Evolutionary conservation across 129 eudicot genomes (phyloP), one percentile per base, ranked within the genome.

Genomic region (Arctium lappa): DNA sequence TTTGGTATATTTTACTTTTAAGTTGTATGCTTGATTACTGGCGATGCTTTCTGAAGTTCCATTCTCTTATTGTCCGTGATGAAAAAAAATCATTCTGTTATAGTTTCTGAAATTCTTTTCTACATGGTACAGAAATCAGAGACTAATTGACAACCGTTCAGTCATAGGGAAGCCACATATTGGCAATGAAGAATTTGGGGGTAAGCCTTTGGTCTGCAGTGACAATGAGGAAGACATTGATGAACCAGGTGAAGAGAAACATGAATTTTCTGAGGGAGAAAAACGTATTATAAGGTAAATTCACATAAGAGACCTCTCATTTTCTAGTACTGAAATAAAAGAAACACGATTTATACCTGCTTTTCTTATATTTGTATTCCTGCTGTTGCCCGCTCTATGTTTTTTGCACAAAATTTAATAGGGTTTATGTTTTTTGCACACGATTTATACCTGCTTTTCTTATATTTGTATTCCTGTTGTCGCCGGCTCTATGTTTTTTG

Each of bases 121-220:
- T 42, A 63, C 86, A 69, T 37, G 76, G 37, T 83, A 80, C 91
- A 94, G 96, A 77, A 92, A 92, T 83, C 94, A 87, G 89, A 88
- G 89, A 86, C 91, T 88, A 97, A 88, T 87, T 46, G 92, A 92
- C 68, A 88, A 90, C 78, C 94, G 92, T 72, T 90, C 98, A n/a
- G 92, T 92, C 44, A 86, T 84, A 65, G 97, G 98, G 81, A 88
- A 88, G 62, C 90, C 88, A 72, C 93, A 86, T 71, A 90, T 91
- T 27, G 85, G 87, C 70, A 89, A 90, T 79, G 97, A 90, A 29
- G 80, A 80, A 33, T 84, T 83, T 76, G 91, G 97, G 27, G 85
- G 92, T 73, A 92, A 91, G 85, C 91, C 93, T 32, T 80, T 89
- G 74, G 69, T 88, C 53, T 86, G 90, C 27, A 34, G 37, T 30